phyloP scores from a whole-genome alignment of 176 grass and related monocot genomes.

The Oryza officinalis region DNA sequence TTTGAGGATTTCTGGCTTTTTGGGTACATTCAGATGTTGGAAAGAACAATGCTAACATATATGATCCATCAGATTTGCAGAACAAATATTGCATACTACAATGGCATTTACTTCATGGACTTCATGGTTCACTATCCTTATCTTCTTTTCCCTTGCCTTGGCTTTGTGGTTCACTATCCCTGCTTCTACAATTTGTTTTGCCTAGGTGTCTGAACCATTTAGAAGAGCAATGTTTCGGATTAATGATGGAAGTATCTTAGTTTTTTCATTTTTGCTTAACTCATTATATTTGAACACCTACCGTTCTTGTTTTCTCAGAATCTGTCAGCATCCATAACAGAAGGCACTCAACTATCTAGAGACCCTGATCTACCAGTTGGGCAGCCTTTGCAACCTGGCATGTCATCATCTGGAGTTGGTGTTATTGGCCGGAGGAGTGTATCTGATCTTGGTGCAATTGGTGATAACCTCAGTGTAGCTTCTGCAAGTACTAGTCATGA shows the following conservation, averaged over 20 bases:
- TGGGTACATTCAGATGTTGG: neutral
- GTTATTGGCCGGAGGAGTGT: slow-evolving; percentile 94
- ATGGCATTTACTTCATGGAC: neutral
- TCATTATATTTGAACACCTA: neutral
- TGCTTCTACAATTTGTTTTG: neutral
- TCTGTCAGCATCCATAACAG: slow-evolving; percentile 47
- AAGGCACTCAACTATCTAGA: slow-evolving; percentile 73
- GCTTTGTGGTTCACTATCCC: neutral
- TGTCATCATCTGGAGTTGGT: slow-evolving; percentile 65
- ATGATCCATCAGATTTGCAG: neutral
- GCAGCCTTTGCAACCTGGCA: slow-evolving; percentile 81
- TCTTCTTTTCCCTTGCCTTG: neutral
- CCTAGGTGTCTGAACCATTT: neutral
- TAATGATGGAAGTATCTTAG: slow-evolving; percentile 3
- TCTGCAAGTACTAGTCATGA: slow-evolving; percentile 61
- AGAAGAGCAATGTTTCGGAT: neutral
- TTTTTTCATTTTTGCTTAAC: neutral
- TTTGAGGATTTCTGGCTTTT: slow-evolving; percentile 6
- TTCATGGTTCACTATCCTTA: neutral
- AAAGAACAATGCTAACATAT: neutral
- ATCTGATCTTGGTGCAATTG: slow-evolving; percentile 80
- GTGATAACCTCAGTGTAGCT: slow-evolving; percentile 70
- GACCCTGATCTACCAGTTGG: slow-evolving; percentile 73
- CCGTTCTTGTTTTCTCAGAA: slow-evolving; percentile 45
- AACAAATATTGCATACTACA: neutral